A percentile compares a stretch with the other conserved stretches of the same genome.
Evolutionary conservation across 2,329 filamentous ascomycete species (phyloP).

Genomic region (Sporothrix globosa): DNA sequence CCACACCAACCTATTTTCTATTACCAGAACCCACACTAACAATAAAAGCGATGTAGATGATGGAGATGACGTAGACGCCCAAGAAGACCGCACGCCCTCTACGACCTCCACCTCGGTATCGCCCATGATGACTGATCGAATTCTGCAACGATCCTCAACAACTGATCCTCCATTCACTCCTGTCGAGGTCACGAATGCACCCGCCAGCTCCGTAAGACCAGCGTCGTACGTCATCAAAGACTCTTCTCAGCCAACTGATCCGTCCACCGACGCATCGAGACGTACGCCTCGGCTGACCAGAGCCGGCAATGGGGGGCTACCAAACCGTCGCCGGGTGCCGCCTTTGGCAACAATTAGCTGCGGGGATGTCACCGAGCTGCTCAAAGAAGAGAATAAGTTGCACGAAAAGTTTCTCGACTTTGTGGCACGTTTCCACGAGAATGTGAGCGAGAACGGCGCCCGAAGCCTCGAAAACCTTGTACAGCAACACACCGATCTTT

Average conservation of each 20-base stretch:
- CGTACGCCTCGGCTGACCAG: neutral
- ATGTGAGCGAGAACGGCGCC: conserved; percentile 13
- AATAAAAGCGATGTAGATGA: neutral
- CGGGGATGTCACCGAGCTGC: neutral
- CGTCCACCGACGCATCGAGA: neutral
- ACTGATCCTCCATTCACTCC: conserved; percentile 15
- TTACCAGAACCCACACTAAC: conserved; percentile 10
- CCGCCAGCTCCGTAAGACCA: neutral
- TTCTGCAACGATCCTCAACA: neutral
- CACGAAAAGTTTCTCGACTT: conserved; percentile 25
- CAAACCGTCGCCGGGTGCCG: neutral
- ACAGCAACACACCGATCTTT: neutral
- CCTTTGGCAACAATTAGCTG: neutral
- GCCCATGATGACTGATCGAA: conserved; percentile 12
- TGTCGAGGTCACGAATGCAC: neutral
- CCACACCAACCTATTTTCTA: neutral
- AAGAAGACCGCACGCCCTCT: neutral
- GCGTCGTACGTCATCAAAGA: neutral
- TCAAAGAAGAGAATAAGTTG: neutral
- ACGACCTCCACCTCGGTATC: neutral
- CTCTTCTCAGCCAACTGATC: neutral
- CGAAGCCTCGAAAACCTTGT: neutral
- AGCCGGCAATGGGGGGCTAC: neutral
- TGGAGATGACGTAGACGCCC: neutral
- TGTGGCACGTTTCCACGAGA: conserved; percentile 8